These are phyloP conservation scores for Mortierella hygrophila DNA, from an alignment of 192 early-diverging fungal species.

Conservation along the genomic window DNA sequence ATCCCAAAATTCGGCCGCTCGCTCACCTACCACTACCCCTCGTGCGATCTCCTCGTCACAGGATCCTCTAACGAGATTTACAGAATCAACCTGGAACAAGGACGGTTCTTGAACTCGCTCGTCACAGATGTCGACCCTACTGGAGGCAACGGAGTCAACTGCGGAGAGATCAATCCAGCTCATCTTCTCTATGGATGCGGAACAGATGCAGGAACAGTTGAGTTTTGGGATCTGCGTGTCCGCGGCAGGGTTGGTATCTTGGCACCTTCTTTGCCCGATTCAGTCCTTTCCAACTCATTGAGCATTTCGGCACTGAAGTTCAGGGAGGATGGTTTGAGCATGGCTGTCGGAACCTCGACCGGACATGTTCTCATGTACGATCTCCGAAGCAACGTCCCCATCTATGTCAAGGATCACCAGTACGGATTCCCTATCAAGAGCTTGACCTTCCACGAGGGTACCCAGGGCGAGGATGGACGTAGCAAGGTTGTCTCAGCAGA, in stretches of 20 bases:
- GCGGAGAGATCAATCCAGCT: slow-evolving; percentile 85
- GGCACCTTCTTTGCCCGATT: slow-evolving; percentile 63
- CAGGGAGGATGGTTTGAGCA: slow-evolving; percentile 86
- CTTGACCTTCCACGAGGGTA: slow-evolving; percentile 81
- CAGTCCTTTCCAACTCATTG: slow-evolving; percentile 39
- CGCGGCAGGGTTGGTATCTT: slow-evolving; percentile 81
- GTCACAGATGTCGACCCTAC: slow-evolving; percentile 72
- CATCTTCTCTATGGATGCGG: slow-evolving; percentile 95
- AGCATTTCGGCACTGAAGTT: slow-evolving; percentile 80
- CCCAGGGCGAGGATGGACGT: slow-evolving; percentile 61
- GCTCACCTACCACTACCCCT: slow-evolving; percentile 90
- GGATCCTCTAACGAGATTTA: slow-evolving; percentile 89
- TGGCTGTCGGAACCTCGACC: slow-evolving; percentile 89
- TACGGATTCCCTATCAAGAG: slow-evolving; percentile 95
- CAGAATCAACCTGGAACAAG: slow-evolving; percentile 92
- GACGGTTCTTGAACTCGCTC: slow-evolving; percentile 90
- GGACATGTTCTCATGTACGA: slow-evolving; percentile 96
- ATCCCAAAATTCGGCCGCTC: slow-evolving; percentile 97
- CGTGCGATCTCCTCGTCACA: slow-evolving; percentile 90
- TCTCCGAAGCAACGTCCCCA: slow-evolving; percentile 85
- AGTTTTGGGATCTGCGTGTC: slow-evolving; percentile 96
- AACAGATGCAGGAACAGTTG: slow-evolving; percentile 85
- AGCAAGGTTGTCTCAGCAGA: slow-evolving; percentile 91
- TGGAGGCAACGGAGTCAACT: slow-evolving; percentile 75
- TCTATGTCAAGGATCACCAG: slow-evolving; percentile 96